Evolutionary conservation across 2,329 filamentous ascomycete species (phyloP), one percentile per base, ranked within the genome.

Genomic region (Botrytis sinoallii): DNA sequence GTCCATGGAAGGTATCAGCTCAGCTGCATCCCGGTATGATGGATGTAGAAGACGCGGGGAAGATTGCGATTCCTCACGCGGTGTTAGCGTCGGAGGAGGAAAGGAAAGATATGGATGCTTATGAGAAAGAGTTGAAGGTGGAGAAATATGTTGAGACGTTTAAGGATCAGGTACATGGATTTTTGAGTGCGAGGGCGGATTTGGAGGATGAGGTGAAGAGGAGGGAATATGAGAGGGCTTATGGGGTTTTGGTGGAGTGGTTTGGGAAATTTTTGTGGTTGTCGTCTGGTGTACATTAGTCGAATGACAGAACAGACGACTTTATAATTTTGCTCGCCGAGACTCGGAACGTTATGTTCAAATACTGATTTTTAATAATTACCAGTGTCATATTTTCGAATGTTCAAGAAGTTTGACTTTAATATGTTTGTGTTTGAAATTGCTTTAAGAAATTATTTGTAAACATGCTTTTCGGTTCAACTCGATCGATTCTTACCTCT

Each of bases 11-110:
- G 75, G 84, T 84, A 55, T 86, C 81, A 8, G 86, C 86, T 61
- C 81, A 85, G 73, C 81, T 81, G 74, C 88, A 90, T 81, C 89
- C 89, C 1, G 88, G 88, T 76, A 89, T 90, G 87, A 86, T 91
- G 59, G 88, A 90, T 74, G 82, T 87, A 46, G 83, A 84, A 55
- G 91, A 93, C 66, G 90, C 89, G 5, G 81, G 85, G 76, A 84
- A 83, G 32, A 84, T 92, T 81, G 87, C 85, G 61, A 84, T 91
- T 10, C 91, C 91, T 1, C 83, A 91, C 65, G 84, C 86, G 70
- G 77, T 92, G 76, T 85, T 93, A 1, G 89, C 90, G 0, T 92
- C 90, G n/a, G 63, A 67, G 55, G 73, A 74, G 18, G 73, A 74
- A 40, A 69, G 52, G 42, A 55, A 48, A 4, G 70, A 71, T 35